Evolutionary conservation across 2,329 filamentous ascomycete genomes (phyloP).

Genomic region (Fusarium cicatricum): DNA sequence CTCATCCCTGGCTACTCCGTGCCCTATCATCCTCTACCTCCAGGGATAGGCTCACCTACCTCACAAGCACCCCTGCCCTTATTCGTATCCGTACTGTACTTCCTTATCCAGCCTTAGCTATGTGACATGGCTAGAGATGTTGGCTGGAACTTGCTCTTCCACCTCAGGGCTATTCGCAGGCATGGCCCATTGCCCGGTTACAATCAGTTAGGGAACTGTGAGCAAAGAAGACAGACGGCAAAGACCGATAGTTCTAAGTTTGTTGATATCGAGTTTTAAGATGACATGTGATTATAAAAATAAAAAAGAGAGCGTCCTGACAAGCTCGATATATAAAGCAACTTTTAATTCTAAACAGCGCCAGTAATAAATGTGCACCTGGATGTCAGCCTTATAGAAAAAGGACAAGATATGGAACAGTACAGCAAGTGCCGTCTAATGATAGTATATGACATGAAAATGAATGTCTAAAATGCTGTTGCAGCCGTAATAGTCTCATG

Average conservation of each 20-base stretch:
- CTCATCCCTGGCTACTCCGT: constrained; percentile 3
- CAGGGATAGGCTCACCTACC: not conserved
- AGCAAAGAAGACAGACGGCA: no score
- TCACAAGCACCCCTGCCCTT: constrained; percentile 17
- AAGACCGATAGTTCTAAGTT: no score
- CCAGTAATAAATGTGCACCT: not conserved
- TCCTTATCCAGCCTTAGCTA: not conserved
- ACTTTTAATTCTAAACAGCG: no score
- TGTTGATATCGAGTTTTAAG: no score
- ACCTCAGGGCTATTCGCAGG: not conserved
- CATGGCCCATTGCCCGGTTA: not conserved
- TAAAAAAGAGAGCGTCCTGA: no score
- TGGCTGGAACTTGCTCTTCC: not conserved
- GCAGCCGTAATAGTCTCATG: constrained; percentile 34
- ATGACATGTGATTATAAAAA: no score
- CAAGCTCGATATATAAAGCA: no score
- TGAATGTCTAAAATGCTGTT: constrained; percentile 31
- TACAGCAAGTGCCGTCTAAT: constrained; percentile 14
- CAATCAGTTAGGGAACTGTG: no score
- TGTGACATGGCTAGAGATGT: constrained; percentile 4
- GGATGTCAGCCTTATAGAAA: not conserved
- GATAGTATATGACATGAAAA: constrained; percentile 22
- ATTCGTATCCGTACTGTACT: constrained; percentile 11
- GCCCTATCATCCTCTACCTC: not conserved
- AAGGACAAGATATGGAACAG: constrained; percentile 3